phyloP scores from a whole-genome alignment of 176 grass and related monocot species.

The Neostapfia colusana region DNA sequence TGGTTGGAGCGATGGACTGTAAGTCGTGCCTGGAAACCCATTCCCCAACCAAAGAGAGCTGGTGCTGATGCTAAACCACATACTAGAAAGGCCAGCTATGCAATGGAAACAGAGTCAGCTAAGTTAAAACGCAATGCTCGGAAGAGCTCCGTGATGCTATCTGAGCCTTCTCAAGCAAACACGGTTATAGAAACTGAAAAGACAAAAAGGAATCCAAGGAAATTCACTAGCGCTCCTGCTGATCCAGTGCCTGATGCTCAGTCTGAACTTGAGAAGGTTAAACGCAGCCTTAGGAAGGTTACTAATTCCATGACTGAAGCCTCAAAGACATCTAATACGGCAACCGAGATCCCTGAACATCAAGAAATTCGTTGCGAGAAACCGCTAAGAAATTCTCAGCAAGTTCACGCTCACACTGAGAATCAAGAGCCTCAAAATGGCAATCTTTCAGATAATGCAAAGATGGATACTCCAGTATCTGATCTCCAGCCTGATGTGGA shows the following conservation, averaged over 20 bases:
- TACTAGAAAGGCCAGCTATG: constrained; percentile 55
- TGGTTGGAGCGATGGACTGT: constrained; percentile 91
- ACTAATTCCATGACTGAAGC: constrained; percentile 65
- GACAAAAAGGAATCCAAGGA: constrained; percentile 61
- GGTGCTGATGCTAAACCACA: constrained; percentile 58
- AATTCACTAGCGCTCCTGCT: constrained; percentile 38
- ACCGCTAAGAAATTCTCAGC: constrained; percentile 37
- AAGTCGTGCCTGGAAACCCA: constrained; percentile 56
- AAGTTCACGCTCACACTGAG: constrained; percentile 36
- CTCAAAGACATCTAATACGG: constrained; percentile 55
- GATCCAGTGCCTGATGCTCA: constrained; percentile 66
- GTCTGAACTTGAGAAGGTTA: constrained; percentile 93
- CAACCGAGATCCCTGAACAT: constrained; percentile 36
- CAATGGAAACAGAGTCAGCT: constrained; percentile 84
- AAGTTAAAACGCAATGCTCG: constrained; percentile 74
- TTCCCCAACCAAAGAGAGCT: constrained; percentile 57
- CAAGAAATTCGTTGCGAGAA: constrained; percentile 57
- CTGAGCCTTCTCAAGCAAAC: constrained; percentile 57
- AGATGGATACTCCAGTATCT: constrained; percentile 39
- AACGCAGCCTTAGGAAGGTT: constrained; percentile 87
- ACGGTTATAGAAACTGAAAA: constrained; percentile 53
- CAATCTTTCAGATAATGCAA: constrained; percentile 45
- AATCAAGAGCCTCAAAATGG: constrained; percentile 48
- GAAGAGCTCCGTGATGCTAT: constrained; percentile 45
- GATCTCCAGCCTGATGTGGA: constrained; percentile 52